A percentile compares a stretch with the other conserved stretches of the same genome.
phyloP scores from a whole-genome alignment of 495 filamentous ascomycete genomes.

The Pyronema domesticum region DNA sequence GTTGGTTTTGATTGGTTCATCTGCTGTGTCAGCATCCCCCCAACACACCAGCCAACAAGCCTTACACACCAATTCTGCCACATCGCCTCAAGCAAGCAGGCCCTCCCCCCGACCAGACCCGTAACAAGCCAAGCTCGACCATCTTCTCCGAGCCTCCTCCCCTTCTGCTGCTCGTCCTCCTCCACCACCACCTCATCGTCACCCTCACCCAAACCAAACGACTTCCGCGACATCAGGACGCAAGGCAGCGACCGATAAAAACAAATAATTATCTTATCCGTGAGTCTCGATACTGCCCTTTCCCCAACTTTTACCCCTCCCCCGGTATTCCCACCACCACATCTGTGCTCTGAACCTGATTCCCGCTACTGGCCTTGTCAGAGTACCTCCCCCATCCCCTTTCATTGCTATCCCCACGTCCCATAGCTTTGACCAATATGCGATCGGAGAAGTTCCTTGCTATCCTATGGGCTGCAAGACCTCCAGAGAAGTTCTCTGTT shows the following conservation, averaged over 20 bases:
- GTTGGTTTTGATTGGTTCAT: neutral
- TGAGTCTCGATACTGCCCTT: neutral
- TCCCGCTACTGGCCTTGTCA: neutral
- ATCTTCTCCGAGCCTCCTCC: neutral
- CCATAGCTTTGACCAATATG: neutral
- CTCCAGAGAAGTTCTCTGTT: neutral
- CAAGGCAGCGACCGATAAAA: neutral
- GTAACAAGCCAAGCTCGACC: constrained; percentile 1
- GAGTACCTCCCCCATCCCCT: neutral
- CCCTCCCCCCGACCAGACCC: neutral
- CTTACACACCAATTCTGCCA: neutral
- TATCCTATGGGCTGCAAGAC: neutral
- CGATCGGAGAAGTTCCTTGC: neutral
- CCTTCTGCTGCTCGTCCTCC: neutral
- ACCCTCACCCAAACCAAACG: neutral
- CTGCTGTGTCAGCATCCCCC: neutral
- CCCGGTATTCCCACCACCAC: neutral
- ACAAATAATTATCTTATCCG: neutral
- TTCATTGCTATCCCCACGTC: constrained; percentile 1
- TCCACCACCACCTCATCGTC: constrained; percentile 1
- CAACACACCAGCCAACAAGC: neutral
- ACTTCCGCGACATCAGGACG: neutral
- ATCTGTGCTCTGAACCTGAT: neutral
- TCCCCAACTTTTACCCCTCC: neutral
- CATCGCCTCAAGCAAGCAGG: constrained; percentile 1